These are phyloP conservation scores for Tricholoma saponaceum DNA, from an alignment of 768 basidiomycete species.

Conservation along the genomic window DNA sequence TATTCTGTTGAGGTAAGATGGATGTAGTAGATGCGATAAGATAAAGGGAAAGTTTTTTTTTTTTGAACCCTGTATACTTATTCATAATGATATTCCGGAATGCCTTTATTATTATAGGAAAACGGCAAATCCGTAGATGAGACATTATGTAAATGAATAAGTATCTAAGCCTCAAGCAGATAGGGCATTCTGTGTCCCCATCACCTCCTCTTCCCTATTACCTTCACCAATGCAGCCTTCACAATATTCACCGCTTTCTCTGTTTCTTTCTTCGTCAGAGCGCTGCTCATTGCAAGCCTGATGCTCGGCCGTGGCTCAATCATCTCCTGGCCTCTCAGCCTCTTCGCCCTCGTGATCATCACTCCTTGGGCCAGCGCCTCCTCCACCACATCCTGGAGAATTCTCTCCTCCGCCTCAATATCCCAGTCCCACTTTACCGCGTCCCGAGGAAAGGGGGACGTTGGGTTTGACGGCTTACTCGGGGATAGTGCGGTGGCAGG, in stretches of 20 bases:
- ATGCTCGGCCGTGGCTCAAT: conserved; percentile 81
- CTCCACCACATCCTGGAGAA: conserved; percentile 92
- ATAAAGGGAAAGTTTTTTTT: too few relatives aligned
- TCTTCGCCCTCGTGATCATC: conserved; percentile 79
- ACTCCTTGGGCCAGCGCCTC: conserved; percentile 80
- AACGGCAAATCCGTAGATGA: not conserved
- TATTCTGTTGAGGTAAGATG: not conserved
- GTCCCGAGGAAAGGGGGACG: conserved; percentile 43
- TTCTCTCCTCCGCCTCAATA: conserved; percentile 64
- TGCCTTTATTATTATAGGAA: not conserved
- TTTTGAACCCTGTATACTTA: too few relatives aligned
- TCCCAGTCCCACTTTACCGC: conserved; percentile 50
- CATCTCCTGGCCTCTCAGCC: conserved; percentile 80
- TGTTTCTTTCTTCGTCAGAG: conserved; percentile 82
- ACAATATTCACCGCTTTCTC: conserved; percentile 82
- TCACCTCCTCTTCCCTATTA: conserved; percentile 57
- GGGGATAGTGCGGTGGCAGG: conserved; percentile 19
- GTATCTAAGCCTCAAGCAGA: not conserved
- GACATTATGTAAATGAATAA: not conserved
- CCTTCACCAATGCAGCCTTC: conserved; percentile 71
- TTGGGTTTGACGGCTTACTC: conserved; percentile 46
- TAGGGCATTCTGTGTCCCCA: not conserved
- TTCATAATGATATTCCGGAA: too few relatives aligned
- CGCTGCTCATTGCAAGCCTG: conserved; percentile 75
- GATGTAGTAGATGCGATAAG: not conserved